Evolutionary conservation across 1,139 yeast genomes (phyloP).

Genomic region (Tardiomyces digboiensis): DNA sequence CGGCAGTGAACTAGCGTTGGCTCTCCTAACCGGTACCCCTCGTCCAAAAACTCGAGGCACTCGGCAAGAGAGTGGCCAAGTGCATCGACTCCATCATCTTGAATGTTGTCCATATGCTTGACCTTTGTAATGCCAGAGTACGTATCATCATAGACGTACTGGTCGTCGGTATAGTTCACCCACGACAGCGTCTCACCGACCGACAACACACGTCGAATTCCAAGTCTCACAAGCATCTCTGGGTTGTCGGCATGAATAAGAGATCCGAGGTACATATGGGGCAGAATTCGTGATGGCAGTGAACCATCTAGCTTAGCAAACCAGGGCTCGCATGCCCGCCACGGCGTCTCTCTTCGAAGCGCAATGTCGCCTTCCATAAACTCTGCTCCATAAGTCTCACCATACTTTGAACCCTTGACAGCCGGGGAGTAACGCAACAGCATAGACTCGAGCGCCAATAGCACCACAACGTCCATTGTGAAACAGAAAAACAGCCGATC

Average conservation of each 20-base stretch:
- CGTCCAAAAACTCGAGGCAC: constrained; percentile 36
- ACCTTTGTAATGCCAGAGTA: constrained; percentile 23
- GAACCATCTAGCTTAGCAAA: constrained; percentile 38
- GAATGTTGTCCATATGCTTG: constrained; percentile 34
- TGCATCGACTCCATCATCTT: constrained; percentile 44
- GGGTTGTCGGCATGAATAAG: constrained; percentile 72
- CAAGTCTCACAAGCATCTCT: constrained; percentile 51
- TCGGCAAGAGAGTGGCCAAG: constrained; percentile 31
- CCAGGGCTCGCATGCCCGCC: constrained; percentile 18
- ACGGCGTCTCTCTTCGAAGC: background rate
- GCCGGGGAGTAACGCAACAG: constrained; percentile 48
- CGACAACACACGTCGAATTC: constrained; percentile 67
- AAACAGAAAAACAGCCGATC: constrained; percentile 82
- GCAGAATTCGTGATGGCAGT: constrained; percentile 64
- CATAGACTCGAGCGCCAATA: constrained; percentile 54
- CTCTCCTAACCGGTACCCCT: constrained; percentile 29
- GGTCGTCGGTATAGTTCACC: constrained; percentile 17
- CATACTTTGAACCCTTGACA: constrained; percentile 7
- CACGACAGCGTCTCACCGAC: constrained; percentile 84
- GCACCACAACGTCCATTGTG: constrained; percentile 58
- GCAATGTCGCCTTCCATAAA: constrained; percentile 3
- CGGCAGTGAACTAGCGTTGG: constrained; percentile 77
- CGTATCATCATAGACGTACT: constrained; percentile 12
- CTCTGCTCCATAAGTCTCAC: constrained; percentile 9
- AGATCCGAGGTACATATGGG: constrained; percentile 82